These are phyloP conservation scores for Pichia gijzeniarum DNA, from an alignment of 805 yeast species.

Conservation along the genomic window DNA sequence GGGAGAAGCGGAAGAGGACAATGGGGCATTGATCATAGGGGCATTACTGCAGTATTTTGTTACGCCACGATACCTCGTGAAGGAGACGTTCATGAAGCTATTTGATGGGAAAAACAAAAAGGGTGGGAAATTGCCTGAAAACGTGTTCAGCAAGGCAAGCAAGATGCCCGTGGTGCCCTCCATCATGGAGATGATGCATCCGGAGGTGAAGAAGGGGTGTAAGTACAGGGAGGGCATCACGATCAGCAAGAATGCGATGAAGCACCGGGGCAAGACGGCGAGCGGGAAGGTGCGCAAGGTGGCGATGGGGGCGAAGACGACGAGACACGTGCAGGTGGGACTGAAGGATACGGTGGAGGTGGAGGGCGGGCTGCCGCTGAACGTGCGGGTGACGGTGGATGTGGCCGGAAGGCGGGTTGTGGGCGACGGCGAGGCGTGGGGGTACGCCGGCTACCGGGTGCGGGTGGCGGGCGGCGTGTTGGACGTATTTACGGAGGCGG, in stretches of 20 bases:
- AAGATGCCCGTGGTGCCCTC: conserved; percentile 66
- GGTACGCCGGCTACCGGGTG: conserved; percentile 69
- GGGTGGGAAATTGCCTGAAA: conserved; percentile 31
- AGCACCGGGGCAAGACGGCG: conserved; percentile 31
- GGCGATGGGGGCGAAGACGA: conserved; percentile 46
- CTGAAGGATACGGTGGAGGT: conserved; percentile 46
- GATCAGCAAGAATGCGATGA: conserved; percentile 36
- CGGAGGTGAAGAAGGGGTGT: conserved; percentile 27
- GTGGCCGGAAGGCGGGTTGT: conserved; percentile 54
- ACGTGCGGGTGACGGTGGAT: conserved; percentile 80
- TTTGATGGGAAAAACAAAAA: not conserved
- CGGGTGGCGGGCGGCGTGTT: conserved; percentile 58
- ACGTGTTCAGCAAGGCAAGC: conserved; percentile 44
- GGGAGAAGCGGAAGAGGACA: not conserved
- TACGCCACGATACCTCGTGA: conserved; percentile 11
- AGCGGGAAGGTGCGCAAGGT: conserved; percentile 36
- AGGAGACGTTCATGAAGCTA: conserved; percentile 42
- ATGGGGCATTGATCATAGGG: conserved; percentile 6
- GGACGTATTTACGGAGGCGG: conserved; percentile 63
- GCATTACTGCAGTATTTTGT: conserved; percentile 13
- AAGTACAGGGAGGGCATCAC: conserved; percentile 59
- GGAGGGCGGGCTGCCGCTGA: conserved; percentile 49
- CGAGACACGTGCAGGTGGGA: conserved; percentile 78
- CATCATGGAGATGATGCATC: conserved; percentile 61
- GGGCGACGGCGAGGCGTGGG: conserved; percentile 66